These are phyloP conservation scores for Pyrenopolyporus hunteri DNA, from an alignment of 495 filamentous ascomycete species.

Conservation along the genomic window DNA sequence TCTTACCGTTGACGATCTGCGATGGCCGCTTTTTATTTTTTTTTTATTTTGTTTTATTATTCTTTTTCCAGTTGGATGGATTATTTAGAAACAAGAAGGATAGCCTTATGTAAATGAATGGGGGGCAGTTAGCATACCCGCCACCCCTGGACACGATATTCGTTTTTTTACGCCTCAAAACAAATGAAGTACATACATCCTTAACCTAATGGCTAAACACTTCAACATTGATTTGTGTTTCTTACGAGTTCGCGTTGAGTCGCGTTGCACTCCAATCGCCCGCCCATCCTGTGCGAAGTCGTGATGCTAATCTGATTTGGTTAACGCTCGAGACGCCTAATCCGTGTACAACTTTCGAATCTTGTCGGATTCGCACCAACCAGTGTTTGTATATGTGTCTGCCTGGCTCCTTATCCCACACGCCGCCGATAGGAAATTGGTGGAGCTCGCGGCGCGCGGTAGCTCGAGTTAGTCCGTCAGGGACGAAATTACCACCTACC, in stretches of 20 bases:
- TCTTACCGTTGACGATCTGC: constrained; percentile 8
- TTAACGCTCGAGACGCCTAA: constrained; percentile 5
- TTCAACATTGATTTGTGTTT: not conserved
- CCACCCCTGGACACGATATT: constrained; percentile 1
- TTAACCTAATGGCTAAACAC: no score
- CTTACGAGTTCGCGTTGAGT: constrained; percentile 6
- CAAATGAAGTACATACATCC: not conserved
- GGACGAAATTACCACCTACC: not conserved
- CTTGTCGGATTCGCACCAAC: constrained; percentile 3
- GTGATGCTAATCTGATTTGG: constrained; percentile 1
- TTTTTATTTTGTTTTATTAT: not conserved
- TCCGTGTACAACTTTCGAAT: constrained; percentile 28
- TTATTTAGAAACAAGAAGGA: constrained; percentile 7
- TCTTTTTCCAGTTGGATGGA: not conserved
- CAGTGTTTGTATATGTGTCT: no score
- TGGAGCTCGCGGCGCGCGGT: not conserved
- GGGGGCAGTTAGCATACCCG: not conserved
- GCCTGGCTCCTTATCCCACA: constrained; percentile 6
- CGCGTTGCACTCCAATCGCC: constrained; percentile 7
- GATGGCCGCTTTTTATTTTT: not conserved
- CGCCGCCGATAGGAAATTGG: not conserved
- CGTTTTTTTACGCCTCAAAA: not conserved
- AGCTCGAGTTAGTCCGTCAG: not conserved
- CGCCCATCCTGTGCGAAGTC: not conserved
- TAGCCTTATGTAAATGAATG: constrained; percentile 5